Evolutionary conservation across 2,329 filamentous ascomycete genomes (phyloP), one percentile per base, ranked within the genome.

Genomic region (Shiraia sp.): DNA sequence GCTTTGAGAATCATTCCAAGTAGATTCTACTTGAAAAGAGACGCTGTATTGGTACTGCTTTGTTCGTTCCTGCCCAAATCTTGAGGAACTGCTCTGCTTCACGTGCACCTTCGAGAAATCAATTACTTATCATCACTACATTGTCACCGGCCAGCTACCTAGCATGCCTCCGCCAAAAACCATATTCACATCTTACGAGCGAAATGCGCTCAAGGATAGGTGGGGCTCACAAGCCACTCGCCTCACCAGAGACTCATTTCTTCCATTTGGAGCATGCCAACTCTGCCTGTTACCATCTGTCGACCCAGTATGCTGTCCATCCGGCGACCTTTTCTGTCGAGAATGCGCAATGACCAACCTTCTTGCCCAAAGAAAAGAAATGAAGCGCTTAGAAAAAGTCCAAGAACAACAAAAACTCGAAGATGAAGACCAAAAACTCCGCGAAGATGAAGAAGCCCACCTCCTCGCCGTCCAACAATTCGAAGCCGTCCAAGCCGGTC

Each of bases 111-210:
- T n/a, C n/a, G n/a, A n/a, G n/a, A n/a, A n/a, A n/a, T n/a, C n/a
- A n/a, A n/a, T n/a, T n/a, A n/a, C n/a, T n/a, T n/a, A n/a, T n/a
- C 19, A 22, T 5, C 19, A 4, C 19, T 4, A 22, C 8, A 22
- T 22, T 8, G 8, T 8, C 16, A 30, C 22, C 19, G 16, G 10
- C 16, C 34, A 27, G 24, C 34, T 12, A 26, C 31, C 12, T 10
- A 40, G 19, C 12, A 64, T 65, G 57, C 58, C 61, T 33, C 61
- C 61, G 2, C 61, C 61, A 13, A 61, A 60, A 38, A 53, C 60
- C 23, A 90, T 96, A 71, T 97, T 97, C 77, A 97, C 93, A 24
- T 85, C 90, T 16, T 84, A 96, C 73, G 93, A 97, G 74, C 86
- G 93, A 54, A 80, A 81, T 36, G 81, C 92, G 35, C 86, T 95